Percentiles rank a stretch among this genome's conserved stretches.
These are phyloP conservation scores for Sporothrix brunneoviolacea DNA, from an alignment of 2,329 filamentous ascomycete genomes.

Conservation along the genomic window DNA sequence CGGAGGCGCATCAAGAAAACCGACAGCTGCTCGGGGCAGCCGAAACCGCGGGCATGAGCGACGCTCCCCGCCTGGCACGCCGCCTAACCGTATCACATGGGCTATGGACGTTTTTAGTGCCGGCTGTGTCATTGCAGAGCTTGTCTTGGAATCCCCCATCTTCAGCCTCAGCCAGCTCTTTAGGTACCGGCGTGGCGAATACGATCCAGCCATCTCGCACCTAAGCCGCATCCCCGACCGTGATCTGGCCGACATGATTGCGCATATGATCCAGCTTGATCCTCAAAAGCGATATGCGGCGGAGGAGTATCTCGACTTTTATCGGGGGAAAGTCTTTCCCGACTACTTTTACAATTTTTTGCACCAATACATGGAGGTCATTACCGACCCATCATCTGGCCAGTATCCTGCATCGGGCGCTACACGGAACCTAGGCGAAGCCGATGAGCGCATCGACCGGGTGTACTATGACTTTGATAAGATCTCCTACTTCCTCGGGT, in stretches of 20 bases:
- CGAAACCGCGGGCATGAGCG: neutral
- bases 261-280: conserved; percentile 93
- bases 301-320: conserved; percentile 89
- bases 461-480: conserved; percentile 96
- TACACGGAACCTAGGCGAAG: conserved; percentile 69
- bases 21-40: neutral
- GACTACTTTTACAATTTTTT: conserved; percentile 96
- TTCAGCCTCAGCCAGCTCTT: conserved; percentile 96
- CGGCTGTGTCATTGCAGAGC: conserved; percentile 91
- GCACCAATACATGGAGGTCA: conserved; percentile 94
- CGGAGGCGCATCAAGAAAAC: neutral
- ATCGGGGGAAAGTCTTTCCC: conserved; percentile 86
- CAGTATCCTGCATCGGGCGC: conserved; percentile 63
- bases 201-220: conserved; percentile 75
- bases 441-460: conserved; percentile 88
- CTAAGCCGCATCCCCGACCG: conserved; percentile 81
- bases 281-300: conserved; percentile 88
- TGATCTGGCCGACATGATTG: conserved; percentile 80
- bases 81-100: conserved; percentile 52
- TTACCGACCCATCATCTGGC: conserved; percentile 83
- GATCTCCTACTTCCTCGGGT: conserved; percentile 88
- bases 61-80: neutral
- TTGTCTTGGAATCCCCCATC: conserved; percentile 93
- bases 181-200: conserved; percentile 87
- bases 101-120: conserved; percentile 99